Conservation (phyloP, 306 rosid genomes). For the Prosopis cineraria region DNA sequence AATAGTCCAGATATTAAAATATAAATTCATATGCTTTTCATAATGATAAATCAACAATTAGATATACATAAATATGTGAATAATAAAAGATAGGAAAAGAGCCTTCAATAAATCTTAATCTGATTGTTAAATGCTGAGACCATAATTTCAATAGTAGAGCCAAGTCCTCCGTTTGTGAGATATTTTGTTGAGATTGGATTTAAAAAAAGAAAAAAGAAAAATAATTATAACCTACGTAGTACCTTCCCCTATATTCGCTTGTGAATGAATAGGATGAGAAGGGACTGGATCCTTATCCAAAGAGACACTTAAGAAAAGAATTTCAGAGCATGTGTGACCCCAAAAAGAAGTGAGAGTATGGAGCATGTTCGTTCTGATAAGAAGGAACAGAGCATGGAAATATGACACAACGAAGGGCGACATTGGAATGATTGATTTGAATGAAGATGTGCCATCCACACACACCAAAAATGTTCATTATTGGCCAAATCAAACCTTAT, state of each 20-base stretch:
- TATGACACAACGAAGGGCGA: neutral
- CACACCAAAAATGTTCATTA: neutral
- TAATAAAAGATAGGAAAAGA: neutral
- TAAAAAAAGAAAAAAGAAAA: too few relatives aligned
- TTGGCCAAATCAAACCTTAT: neutral
- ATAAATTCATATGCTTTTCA: too few relatives aligned
- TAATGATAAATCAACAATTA: too few relatives aligned
- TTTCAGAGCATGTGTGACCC: neutral
- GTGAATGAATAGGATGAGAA: neutral
- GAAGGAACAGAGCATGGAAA: neutral
- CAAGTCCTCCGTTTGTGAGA: neutral
- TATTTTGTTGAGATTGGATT: neutral
- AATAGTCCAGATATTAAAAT: too few relatives aligned
- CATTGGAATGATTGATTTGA: conserved; percentile 13
- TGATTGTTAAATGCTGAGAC: too few relatives aligned
- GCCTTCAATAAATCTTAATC: neutral
- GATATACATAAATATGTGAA: too few relatives aligned
- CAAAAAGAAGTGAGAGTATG: neutral
- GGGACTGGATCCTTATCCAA: neutral
- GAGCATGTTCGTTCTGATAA: neutral
- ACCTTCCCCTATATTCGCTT: neutral
- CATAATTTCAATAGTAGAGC: too few relatives aligned
- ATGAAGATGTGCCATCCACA: conserved; percentile 21
- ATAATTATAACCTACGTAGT: too few relatives aligned
- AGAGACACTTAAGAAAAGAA: neutral